Conservation (phyloP, 768 basidiomycete species). For the Lactarius quietus region DNA sequence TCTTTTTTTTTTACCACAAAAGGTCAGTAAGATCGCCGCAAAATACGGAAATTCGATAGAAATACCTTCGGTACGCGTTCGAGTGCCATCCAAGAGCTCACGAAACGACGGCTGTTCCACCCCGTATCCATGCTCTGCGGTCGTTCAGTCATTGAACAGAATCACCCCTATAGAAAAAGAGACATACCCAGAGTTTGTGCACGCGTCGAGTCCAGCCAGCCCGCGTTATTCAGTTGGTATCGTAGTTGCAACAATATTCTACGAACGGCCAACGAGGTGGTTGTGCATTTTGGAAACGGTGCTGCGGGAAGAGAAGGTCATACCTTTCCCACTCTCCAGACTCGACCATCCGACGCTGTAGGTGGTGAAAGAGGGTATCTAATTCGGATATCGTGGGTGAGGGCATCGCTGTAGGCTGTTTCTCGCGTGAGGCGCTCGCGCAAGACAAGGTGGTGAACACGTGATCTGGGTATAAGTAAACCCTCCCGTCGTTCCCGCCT, state of each 20-base stretch:
- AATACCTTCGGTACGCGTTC: constrained; percentile 7
- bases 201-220: constrained; percentile 23
- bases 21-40: neutral
- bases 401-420: no score
- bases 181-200: constrained; percentile 18
- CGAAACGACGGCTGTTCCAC: constrained; percentile 19
- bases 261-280: neutral
- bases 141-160: neutral
- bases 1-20: no score
- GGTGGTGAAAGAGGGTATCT: constrained; percentile 29
- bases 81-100: constrained; percentile 17
- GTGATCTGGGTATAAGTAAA: no score
- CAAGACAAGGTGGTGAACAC: no score
- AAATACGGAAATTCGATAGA: neutral
- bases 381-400: constrained; percentile 18
- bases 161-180: neutral
- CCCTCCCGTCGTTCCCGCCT: neutral
- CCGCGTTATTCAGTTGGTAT: constrained; percentile 24
- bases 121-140: constrained; percentile 12
- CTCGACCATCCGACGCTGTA: constrained; percentile 62
- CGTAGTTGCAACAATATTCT: constrained; percentile 24
- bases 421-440: no score
- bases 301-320: neutral
- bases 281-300: neutral
- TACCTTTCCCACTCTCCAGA: constrained; percentile 79